These are phyloP conservation scores for Morella rubra DNA, from an alignment of 306 rosid genomes.

Conservation along the genomic window DNA sequence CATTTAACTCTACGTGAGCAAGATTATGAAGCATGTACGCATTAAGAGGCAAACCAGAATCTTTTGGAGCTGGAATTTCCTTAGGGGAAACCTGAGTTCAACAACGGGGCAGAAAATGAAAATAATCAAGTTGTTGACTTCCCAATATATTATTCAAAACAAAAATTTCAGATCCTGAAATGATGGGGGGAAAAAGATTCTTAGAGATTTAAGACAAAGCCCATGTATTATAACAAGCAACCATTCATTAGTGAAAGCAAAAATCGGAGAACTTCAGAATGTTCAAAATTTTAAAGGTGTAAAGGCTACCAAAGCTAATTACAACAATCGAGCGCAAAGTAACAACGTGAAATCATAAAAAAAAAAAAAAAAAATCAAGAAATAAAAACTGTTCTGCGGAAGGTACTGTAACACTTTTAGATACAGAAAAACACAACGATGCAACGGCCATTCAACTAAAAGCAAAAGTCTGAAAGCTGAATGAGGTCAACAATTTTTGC, in stretches of 20 bases:
- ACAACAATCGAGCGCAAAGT: not conserved
- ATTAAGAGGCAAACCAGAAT: conserved; percentile 86
- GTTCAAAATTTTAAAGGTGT: not conserved
- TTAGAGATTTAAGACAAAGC: not conserved
- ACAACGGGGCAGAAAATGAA: not conserved
- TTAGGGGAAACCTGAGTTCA: conserved; percentile 70
- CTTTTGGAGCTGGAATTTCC: conserved; percentile 86
- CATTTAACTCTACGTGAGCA: conserved; percentile 96
- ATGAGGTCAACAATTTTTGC: not conserved
- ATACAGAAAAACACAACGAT: not conserved
- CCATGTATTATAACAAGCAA: not conserved
- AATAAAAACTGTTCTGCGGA: not conserved
- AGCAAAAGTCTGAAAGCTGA: not conserved
- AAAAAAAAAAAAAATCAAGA: not conserved
- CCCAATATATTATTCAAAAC: not conserved
- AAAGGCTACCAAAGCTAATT: not conserved
- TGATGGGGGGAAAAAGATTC: not conserved
- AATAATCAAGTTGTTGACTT: not conserved
- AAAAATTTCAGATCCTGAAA: not conserved
- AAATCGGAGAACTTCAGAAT: not conserved
- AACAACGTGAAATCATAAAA: not conserved
- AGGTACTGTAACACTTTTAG: not conserved
- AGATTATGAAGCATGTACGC: conserved; percentile 93
- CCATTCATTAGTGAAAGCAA: not conserved
- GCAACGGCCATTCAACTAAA: not conserved